phyloP scores from a whole-genome alignment of 1,284 basidiomycete genomes.

The Takashimella tepidaria region DNA sequence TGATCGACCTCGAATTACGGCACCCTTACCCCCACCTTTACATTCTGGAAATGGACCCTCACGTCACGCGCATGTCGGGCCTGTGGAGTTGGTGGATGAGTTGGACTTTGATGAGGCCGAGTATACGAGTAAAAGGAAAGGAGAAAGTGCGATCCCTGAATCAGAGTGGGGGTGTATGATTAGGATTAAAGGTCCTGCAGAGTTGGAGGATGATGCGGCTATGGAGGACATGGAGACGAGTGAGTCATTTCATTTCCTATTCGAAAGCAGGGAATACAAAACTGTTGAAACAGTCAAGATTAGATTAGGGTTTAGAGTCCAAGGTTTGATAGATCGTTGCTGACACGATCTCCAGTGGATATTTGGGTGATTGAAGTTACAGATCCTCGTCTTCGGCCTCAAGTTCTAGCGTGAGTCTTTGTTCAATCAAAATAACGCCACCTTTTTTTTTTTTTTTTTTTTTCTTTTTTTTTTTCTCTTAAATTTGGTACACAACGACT shows the following conservation, averaged over 20 bases:
- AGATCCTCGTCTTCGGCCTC: constrained; percentile 58
- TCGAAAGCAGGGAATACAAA: no score
- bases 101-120: constrained; percentile 22
- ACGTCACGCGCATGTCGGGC: constrained; percentile 12
- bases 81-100: constrained; percentile 23
- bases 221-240: constrained; percentile 22
- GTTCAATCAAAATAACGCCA: constrained; percentile 7
- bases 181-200: constrained; percentile 32
- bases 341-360: constrained; percentile 50
- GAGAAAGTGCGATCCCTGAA: constrained; percentile 9
- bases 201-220: constrained; percentile 33
- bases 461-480: background rate
- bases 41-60: constrained; percentile 18
- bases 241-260: constrained; percentile 28
- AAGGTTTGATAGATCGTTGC: constrained; percentile 8
- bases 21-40: constrained; percentile 25
- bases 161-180: constrained; percentile 20
- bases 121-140: constrained; percentile 21
- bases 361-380: constrained; percentile 85
- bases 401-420: constrained; percentile 59
- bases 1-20: constrained; percentile 3
- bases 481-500: no score
- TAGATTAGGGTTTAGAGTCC: background rate
- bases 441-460: background rate
- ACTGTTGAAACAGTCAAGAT: no score